Evolutionary conservation across 495 filamentous ascomycete genomes (phyloP), one percentile per base, ranked within the genome.

Genomic region (Aspergillus saccharolyticus): DNA sequence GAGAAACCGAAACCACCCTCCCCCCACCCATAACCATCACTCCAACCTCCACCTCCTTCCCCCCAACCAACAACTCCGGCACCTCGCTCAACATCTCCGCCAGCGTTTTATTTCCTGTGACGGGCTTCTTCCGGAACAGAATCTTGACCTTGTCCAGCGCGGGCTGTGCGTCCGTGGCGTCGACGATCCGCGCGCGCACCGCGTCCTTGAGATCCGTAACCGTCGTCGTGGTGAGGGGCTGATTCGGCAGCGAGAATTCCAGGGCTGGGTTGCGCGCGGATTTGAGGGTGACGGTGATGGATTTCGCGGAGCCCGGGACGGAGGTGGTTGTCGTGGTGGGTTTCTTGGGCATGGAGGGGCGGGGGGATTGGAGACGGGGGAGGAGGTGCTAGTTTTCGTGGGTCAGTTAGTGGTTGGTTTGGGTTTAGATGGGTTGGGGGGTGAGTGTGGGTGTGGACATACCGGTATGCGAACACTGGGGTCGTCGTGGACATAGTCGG

Each of bases 401-500:
- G 49, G 68, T 30, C 56, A 30, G 19, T 62, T 43, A 51, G 14
- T 28, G n/a, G n/a, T 30, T 58, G 12, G 33, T 39, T 12, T 17
- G 12, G 7, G 10, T 2, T n/a, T 44, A 19, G 15, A n/a, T 20
- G 19, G 28, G 4, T 18, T n/a, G 16, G 28, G 43, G 30, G 22
- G 15, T 16, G 25, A 18, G 49, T 17, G 63, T 50, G 58, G 43
- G 53, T 63, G 16, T 50, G 50, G 43, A 80, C 87, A 55, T 79
- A 96, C 91, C 33, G 89, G 85, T 30, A 79, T 75, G 52, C 83
- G 83, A 28, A 85, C 74, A 16, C 87, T 84, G 65, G 91, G 85
- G 30, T 89, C 83, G 66, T 96, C 89, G 69, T 89, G 85, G 74
- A 93, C 84, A 83, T 96, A 85, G 72, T 96, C 91, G 58, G 87